Base-by-base conservation (phyloP, 345 rosid species). In the Noccaea caerulescens region DNA sequence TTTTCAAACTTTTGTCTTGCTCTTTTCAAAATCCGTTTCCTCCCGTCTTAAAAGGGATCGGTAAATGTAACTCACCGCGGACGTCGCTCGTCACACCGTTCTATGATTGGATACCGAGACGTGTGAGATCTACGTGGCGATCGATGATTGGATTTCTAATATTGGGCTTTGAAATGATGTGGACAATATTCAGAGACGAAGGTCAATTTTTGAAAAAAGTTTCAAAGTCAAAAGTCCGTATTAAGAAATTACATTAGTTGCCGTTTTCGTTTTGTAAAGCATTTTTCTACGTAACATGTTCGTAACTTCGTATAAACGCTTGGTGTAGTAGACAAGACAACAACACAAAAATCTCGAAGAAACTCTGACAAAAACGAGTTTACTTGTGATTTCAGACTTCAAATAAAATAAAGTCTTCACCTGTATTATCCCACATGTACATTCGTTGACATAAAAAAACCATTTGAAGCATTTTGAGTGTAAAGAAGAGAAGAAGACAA, bases 21-120 rank as follows among this genome's bases (percentile, higher is more conserved):
- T 39, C 2, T 1, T 57, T 57, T 11, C 18, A 49, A 49, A 37
- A 23, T 9, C 36, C 5, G 54, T 13, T 58, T 70, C 42, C 32
- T 33, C 45, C 3, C 13, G 43, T 34, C 53, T 72, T 43, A 18
- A 42, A 72, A 32, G 54, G 52, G 37, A 3, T n/a, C 52, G 43
- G 20, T 12, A 34, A 34, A 8, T 41, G 75, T 44, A 50, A 32
- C 44, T 70, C 67, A 70, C 67, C n/a, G 1, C 13, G 10, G 3
- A 7, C 20, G 2, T 27, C 14, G 54, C 69, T 59, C 47, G 16
- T 39, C 63, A 71, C 61, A 32, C 36, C 11, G 0, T 7, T 60
- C 30, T 61, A 7, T 71, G 20, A 71, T 71, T 71, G 75, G 75
- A 1, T 52, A 32, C 0, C 5, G 27, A 61, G 42, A 71, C 75